phyloP scores from a whole-genome alignment of 345 rosid genomes.

The Rhodamnia argentea region DNA sequence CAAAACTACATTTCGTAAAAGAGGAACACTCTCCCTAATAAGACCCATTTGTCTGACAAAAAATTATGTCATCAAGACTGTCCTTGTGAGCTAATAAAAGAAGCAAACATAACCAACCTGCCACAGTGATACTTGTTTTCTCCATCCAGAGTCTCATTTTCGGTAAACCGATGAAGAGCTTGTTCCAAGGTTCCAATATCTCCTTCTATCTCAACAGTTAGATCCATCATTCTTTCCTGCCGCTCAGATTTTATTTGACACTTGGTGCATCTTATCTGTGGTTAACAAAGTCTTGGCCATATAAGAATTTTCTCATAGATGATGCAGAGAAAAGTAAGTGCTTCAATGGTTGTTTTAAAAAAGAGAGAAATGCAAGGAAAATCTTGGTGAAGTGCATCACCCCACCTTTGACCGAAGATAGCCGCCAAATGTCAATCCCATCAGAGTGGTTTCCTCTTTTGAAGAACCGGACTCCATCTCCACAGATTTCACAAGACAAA shows the following conservation, averaged over 20 bases:
- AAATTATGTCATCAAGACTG: background rate
- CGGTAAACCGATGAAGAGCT: conserved; percentile 72
- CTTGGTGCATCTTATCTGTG: conserved; percentile 80
- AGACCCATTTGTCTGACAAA: background rate
- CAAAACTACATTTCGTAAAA: background rate
- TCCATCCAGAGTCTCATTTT: conserved; percentile 90
- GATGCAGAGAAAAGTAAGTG: background rate
- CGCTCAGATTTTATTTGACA: conserved; percentile 79
- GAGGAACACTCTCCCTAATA: background rate
- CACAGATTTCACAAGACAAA: conserved; percentile 60
- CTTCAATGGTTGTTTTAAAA: background rate
- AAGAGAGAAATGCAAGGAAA: background rate
- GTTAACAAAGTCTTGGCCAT: background rate
- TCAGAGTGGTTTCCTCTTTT: conserved; percentile 74
- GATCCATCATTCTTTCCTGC: conserved; percentile 95
- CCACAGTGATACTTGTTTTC: conserved; percentile 86
- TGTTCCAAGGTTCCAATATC: conserved; percentile 82
- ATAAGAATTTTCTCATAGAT: background rate
- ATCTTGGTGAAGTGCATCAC: background rate
- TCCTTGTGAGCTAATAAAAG: background rate
- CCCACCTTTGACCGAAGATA: conserved; percentile 89
- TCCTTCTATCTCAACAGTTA: conserved; percentile 93
- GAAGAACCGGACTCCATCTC: conserved; percentile 19
- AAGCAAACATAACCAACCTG: conserved; percentile 41
- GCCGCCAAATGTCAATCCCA: conserved; percentile 93